These are phyloP conservation scores for Vigna reflexopilosa DNA, from an alignment of 306 rosid genomes.

Conservation along the genomic window DNA sequence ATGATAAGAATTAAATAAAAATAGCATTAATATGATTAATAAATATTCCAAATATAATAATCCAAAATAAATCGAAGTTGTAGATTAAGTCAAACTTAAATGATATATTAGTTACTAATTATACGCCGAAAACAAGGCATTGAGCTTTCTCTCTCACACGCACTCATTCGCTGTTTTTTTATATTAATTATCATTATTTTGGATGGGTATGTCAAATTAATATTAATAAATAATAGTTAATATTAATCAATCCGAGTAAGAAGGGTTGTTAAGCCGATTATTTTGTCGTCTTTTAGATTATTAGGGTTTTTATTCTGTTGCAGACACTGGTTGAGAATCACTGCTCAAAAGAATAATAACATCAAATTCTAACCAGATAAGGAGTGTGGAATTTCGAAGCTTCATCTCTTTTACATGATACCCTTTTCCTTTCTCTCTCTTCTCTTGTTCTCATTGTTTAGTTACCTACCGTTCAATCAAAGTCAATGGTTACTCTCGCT, in stretches of 20 bases:
- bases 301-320: constrained; percentile 56
- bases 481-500: constrained; percentile 40
- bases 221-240: neutral
- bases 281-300: constrained; percentile 50
- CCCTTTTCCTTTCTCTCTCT: constrained; percentile 23
- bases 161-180: neutral
- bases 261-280: constrained; percentile 37
- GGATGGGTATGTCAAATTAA: neutral
- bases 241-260: constrained; percentile 1
- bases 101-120: no score
- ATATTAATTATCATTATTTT: neutral
- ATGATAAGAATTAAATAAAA: no score
- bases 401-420: constrained; percentile 45
- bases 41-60: no score
- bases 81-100: no score
- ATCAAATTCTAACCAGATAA: constrained; percentile 54
- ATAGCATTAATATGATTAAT: no score
- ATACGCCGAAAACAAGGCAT: neutral
- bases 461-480: constrained; percentile 17
- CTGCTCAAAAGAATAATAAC: constrained; percentile 50
- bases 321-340: constrained; percentile 41
- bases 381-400: constrained; percentile 49
- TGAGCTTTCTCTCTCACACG: neutral
- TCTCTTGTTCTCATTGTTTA: constrained; percentile 12
- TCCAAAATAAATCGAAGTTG: no score